phyloP scores from a whole-genome alignment of 768 basidiomycete species.

The Hypholoma fasciculare region DNA sequence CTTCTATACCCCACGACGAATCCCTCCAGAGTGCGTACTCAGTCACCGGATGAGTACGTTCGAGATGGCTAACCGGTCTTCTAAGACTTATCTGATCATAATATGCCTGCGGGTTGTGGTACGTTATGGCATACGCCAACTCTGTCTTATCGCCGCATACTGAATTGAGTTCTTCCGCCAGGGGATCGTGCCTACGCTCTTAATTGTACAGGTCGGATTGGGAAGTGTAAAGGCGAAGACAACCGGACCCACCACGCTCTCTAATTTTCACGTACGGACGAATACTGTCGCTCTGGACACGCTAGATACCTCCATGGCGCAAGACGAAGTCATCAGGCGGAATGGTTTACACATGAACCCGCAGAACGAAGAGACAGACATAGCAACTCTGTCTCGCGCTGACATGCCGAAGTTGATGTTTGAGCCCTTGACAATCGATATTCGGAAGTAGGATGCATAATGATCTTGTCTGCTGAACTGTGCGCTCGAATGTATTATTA shows the following conservation, averaged over 20 bases:
- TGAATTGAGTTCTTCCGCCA: neutral
- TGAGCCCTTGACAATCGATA: neutral
- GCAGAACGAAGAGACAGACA: neutral
- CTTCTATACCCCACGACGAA: constrained; percentile 9
- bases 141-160: neutral
- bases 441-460: neutral
- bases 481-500: too few relatives aligned
- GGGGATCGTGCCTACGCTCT: constrained; percentile 20
- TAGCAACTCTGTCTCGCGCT: neutral
- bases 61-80: neutral
- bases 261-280: neutral
- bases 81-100: neutral
- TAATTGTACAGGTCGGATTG: constrained; percentile 21
- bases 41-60: neutral
- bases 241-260: neutral
- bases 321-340: neutral
- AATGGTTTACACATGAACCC: neutral
- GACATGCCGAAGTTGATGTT: neutral
- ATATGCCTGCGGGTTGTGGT: neutral
- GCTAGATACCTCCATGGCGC: neutral
- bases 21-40: constrained; percentile 9
- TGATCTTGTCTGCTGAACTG: neutral
- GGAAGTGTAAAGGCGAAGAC: neutral
- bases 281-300: neutral
- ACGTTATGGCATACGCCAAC: neutral